Percentiles rank a stretch among this genome's conserved stretches.
Evolutionary conservation across 2,329 filamentous ascomycete genomes (phyloP).

Genomic region (Magnaporthales sp.): DNA sequence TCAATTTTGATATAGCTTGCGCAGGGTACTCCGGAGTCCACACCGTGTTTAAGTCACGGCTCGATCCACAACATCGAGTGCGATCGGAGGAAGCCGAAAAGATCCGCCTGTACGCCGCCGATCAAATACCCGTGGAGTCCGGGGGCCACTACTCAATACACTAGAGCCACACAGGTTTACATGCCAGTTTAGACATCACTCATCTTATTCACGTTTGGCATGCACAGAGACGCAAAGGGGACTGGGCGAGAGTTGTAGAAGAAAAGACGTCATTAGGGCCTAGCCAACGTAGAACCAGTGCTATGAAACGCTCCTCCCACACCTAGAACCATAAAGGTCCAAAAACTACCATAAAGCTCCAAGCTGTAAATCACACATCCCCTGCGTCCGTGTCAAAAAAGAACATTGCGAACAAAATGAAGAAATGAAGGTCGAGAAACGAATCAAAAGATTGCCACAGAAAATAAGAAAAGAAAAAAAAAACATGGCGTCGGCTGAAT

Average conservation of each 20-base stretch:
- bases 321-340: background rate
- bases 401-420: background rate
- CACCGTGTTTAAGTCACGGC: background rate
- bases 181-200: background rate
- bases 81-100: background rate
- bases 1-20: background rate
- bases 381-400: background rate
- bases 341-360: background rate
- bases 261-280: background rate
- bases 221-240: too few species aligned
- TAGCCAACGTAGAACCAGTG: background rate
- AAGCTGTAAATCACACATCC: background rate
- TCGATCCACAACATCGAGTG: background rate
- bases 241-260: too few species aligned
- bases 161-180: background rate
- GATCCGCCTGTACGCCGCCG: background rate
- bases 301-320: background rate
- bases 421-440: background rate
- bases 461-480: constrained; percentile 4
- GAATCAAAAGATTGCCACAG: background rate
- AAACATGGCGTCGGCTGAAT: background rate
- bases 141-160: background rate
- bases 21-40: background rate
- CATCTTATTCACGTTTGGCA: background rate
- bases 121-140: background rate